Percentiles rank a stretch among this genome's conserved stretches.
Evolutionary conservation across 495 filamentous ascomycete genomes (phyloP).

Genomic region (Stereocaulon alpinum): DNA sequence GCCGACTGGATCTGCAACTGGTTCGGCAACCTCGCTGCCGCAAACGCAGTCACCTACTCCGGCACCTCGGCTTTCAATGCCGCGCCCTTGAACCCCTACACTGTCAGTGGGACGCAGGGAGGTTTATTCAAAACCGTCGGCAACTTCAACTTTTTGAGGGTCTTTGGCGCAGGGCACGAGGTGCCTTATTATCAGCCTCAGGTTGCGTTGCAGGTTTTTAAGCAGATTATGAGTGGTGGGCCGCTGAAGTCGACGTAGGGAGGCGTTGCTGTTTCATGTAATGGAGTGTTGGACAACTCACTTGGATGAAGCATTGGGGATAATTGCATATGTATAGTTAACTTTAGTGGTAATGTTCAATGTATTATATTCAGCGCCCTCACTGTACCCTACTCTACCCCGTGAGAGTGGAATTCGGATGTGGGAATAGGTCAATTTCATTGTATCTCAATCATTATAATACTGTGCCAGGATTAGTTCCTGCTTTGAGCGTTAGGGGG

Average conservation of each 20-base stretch:
- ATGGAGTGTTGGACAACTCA: too few species aligned
- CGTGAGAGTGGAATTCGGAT: too few species aligned
- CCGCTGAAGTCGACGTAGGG: slow-evolving; percentile 30
- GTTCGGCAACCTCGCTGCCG: slow-evolving; percentile 35
- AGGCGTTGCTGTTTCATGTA: too few species aligned
- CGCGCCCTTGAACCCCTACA: slow-evolving; percentile 34
- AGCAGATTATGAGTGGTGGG: slow-evolving; percentile 38
- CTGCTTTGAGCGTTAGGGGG: too few species aligned
- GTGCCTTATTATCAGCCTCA: slow-evolving; percentile 41
- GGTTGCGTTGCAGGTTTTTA: slow-evolving; percentile 40
- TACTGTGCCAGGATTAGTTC: too few species aligned
- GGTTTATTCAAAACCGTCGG: slow-evolving; percentile 42
- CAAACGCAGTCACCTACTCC: slow-evolving; percentile 33
- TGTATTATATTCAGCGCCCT: too few species aligned
- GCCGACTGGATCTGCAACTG: slow-evolving; percentile 51
- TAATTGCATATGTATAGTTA: too few species aligned
- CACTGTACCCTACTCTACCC: too few species aligned
- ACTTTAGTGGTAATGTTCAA: too few species aligned
- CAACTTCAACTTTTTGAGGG: slow-evolving; percentile 41
- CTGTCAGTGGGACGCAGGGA: slow-evolving; percentile 34
- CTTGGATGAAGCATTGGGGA: too few species aligned
- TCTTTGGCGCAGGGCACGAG: slow-evolving; percentile 45
- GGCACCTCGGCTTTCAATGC: slow-evolving; percentile 31
- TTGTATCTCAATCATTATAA: too few species aligned
- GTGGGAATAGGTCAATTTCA: too few species aligned